A percentile compares a stretch with the other conserved stretches of the same genome.
Evolutionary conservation across 208 protist species (phyloP).

Genomic region (Trypanosoma vivax): DNA sequence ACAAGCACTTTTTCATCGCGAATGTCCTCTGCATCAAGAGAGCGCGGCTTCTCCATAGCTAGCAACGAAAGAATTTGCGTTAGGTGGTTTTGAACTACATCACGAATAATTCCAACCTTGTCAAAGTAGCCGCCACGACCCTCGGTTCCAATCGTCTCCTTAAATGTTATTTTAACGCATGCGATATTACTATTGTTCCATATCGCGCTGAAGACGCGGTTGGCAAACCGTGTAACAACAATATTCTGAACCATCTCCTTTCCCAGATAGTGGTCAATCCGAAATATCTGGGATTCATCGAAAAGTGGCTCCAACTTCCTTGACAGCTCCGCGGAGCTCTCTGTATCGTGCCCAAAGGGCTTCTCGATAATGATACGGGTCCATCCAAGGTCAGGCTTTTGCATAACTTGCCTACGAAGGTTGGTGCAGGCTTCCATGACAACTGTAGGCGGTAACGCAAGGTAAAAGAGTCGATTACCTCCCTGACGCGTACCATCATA

Average conservation of each 20-base stretch:
- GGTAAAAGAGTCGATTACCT: conserved; percentile 89
- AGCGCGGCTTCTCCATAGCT: conserved; percentile 89
- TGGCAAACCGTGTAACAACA: conserved; percentile 88
- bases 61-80: conserved; percentile 90
- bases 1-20: conserved; percentile 89
- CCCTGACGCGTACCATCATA: conserved; percentile 24
- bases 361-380: conserved; percentile 91
- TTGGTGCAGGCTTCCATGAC: conserved; percentile 58
- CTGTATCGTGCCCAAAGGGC: conserved; percentile 86
- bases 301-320: conserved; percentile 66
- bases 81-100: conserved; percentile 93
- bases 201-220: conserved; percentile 84
- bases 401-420: conserved; percentile 56
- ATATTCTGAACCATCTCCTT: conserved; percentile 95
- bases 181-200: conserved; percentile 89
- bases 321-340: conserved; percentile 75
- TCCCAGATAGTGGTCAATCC: conserved; percentile 93
- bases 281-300: conserved; percentile 84
- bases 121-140: conserved; percentile 93
- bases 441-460: conserved; percentile 80
- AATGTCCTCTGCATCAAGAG: conserved; percentile 76
- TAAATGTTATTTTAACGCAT: conserved; percentile 90
- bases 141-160: conserved; percentile 90
- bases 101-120: conserved; percentile 89
- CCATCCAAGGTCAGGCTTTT: conserved; percentile 45